These are phyloP conservation scores for Didymella keratinophila DNA, from an alignment of 2,329 filamentous ascomycete species.

Conservation along the genomic window DNA sequence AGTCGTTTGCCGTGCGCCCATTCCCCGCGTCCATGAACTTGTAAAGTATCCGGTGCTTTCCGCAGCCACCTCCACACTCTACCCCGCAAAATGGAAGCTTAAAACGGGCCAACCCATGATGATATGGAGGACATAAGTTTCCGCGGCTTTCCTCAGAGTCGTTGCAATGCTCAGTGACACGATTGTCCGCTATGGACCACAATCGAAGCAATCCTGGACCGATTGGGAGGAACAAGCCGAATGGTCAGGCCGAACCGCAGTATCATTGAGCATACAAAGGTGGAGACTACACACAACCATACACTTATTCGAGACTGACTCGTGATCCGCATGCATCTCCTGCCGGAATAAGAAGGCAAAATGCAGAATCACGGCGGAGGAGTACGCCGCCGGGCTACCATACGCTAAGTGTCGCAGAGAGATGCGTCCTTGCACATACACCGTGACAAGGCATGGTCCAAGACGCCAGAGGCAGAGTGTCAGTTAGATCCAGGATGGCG, in stretches of 20 bases:
- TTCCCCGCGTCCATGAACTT: not conserved
- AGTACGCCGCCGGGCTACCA: not conserved
- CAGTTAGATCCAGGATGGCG: not conserved
- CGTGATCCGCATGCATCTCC: not conserved
- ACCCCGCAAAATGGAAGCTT: not conserved
- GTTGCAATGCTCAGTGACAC: not conserved
- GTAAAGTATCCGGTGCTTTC: not conserved
- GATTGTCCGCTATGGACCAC: not conserved
- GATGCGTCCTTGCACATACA: conserved; percentile 6
- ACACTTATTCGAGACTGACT: not conserved
- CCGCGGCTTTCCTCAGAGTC: not conserved
- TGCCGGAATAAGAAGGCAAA: not conserved
- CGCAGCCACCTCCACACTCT: not conserved
- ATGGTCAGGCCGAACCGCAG: not conserved
- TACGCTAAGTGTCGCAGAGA: conserved; percentile 8
- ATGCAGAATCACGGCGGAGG: not conserved
- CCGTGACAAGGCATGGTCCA: conserved; percentile 2
- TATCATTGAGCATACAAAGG: not conserved
- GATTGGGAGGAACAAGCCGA: not conserved
- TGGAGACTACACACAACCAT: not conserved
- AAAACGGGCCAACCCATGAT: not conserved
- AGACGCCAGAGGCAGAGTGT: conserved; percentile 4
- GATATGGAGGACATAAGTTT: not conserved
- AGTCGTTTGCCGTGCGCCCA: not conserved
- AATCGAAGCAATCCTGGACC: not conserved